Base-by-base conservation (phyloP, 805 yeast species). In the Dipodascopsis uninucleata region DNA sequence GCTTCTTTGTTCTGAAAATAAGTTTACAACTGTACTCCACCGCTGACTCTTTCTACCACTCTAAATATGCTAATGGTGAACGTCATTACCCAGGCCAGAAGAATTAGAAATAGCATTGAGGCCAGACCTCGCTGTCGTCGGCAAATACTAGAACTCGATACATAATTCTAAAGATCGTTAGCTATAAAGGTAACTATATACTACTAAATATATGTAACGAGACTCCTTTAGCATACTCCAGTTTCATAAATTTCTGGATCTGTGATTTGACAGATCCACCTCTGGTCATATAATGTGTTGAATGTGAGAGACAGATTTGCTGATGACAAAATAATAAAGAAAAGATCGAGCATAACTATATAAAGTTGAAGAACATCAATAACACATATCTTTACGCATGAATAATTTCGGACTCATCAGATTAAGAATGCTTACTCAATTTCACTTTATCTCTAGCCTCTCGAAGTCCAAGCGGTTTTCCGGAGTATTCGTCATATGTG, bases 381-480 rank as follows among this genome's bases (percentile, higher is more conserved):
- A n/a, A n/a, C n/a, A n/a, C n/a, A n/a, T n/a, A n/a, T n/a, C n/a
- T n/a, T n/a, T n/a, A n/a, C n/a, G n/a, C n/a, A n/a, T 33, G 9
- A 18, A 5, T n/a, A 26, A n/a, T n/a, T 26, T 18, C 18, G 17
- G 26, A 16, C 21, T 14, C 14, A 21, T 38, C 28, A 22, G 28
- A 17, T 31, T 10, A 28, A 6, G 20, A 12, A 12, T 10, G 41
- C 55, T 5, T 45, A 50, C 55, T 73, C 47, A 90, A 73, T 58
- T 85, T 74, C 71, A 93, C 76, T 62, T 93, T 93, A 20, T 84
- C 86, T 48, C 77, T 70, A 0, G 97, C 94, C 50, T 86, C 77
- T 56, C 98, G 75, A 35, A 93, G 71, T 0, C 98, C 98, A 38
- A 93, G 64, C 0, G 97, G 98, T 61, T 86, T 83, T 10, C 96